Percentiles rank a stretch among this genome's conserved stretches.
phyloP scores from a whole-genome alignment of 495 filamentous ascomycete genomes.

The Neurospora sp. region DNA sequence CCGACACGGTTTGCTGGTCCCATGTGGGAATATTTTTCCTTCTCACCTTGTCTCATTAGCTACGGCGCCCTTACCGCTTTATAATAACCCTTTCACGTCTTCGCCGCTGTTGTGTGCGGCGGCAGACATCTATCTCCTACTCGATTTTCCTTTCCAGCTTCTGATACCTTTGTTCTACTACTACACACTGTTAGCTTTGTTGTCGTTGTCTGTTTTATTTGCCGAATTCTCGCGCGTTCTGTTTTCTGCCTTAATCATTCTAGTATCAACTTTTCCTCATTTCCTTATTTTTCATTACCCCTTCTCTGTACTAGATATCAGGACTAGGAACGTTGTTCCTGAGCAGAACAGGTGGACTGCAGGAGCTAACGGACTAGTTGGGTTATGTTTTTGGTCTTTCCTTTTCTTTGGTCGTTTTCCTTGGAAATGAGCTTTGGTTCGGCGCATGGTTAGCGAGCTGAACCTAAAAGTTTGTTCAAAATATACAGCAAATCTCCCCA shows the following conservation, averaged over 20 bases:
- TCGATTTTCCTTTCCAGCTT: background rate
- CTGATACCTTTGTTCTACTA: slow-evolving; percentile 25
- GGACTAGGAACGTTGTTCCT: background rate
- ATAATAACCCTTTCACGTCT: slow-evolving; percentile 25
- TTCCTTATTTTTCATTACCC: background rate
- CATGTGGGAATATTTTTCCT: slow-evolving; percentile 30
- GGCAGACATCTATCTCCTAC: background rate
- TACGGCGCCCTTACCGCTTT: slow-evolving; percentile 35
- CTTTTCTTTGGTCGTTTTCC: background rate
- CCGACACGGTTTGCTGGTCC: slow-evolving; percentile 44
- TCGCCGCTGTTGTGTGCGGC: slow-evolving; percentile 4
- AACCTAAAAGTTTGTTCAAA: background rate
- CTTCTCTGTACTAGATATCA: background rate
- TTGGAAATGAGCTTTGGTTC: background rate
- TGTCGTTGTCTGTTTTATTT: background rate
- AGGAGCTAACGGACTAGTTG: background rate
- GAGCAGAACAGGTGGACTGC: background rate
- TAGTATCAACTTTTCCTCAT: background rate
- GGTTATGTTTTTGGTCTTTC: background rate
- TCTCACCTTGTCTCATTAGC: slow-evolving; percentile 41
- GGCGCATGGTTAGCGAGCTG: background rate
- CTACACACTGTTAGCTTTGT: background rate
- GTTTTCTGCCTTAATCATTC: background rate
- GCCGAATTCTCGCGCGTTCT: background rate
- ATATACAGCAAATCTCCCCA: background rate